A percentile compares a stretch with the other conserved stretches of the same genome.
phyloP scores from a whole-genome alignment of 208 protist species.

The Acanthamoeba sp. region DNA sequence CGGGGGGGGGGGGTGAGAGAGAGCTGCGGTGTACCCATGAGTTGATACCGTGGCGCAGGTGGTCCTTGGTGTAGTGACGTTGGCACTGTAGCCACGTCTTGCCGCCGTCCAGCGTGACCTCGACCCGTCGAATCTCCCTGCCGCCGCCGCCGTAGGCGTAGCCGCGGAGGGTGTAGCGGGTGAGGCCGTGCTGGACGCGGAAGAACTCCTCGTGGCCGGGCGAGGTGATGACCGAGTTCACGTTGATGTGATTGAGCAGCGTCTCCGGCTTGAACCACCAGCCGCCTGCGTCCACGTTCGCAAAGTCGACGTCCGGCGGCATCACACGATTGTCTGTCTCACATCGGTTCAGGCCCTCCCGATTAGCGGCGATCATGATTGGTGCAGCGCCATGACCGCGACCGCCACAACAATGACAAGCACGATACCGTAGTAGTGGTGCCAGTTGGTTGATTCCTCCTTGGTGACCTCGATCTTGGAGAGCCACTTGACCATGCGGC shows the following conservation, averaged over 20 bases:
- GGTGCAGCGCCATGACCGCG: too few species aligned
- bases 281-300: constrained; percentile 82
- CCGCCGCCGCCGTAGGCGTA: constrained; percentile 90
- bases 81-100: constrained; percentile 82
- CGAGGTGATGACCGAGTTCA: constrained; percentile 83
- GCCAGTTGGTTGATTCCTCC: constrained; percentile 90
- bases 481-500: constrained; percentile 87
- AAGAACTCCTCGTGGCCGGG: constrained; percentile 82
- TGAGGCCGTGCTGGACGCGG: constrained; percentile 42
- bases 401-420: too few species aligned
- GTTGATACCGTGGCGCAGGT: background rate
- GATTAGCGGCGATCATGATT: too few species aligned
- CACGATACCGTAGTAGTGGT: background rate
- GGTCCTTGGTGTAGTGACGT: background rate
- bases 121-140: constrained; percentile 89
- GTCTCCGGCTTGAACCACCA: constrained; percentile 46
- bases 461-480: constrained; percentile 87
- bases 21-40: background rate
- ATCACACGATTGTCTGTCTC: constrained; percentile 40
- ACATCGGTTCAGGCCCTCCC: too few species aligned
- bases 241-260: constrained; percentile 88
- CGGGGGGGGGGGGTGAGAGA: too few species aligned
- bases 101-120: constrained; percentile 90
- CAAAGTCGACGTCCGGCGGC: constrained; percentile 77
- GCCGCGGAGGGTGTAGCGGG: constrained; percentile 73